These are phyloP conservation scores for Podospora bellae-mahoneyi DNA, from an alignment of 495 filamentous ascomycete genomes.

Conservation along the genomic window DNA sequence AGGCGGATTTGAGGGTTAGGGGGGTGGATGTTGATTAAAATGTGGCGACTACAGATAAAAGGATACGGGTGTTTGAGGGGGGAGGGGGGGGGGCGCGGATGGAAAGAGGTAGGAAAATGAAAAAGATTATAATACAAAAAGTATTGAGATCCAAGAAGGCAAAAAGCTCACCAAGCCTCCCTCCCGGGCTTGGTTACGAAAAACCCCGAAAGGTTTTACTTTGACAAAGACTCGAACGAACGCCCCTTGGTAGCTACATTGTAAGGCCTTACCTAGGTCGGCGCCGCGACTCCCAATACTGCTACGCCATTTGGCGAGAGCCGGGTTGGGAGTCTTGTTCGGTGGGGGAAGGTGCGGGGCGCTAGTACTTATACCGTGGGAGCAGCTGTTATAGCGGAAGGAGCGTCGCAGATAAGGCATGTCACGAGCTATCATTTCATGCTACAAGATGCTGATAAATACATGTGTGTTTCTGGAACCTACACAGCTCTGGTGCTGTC, in stretches of 20 bases:
- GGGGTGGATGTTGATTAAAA: constrained; percentile 68
- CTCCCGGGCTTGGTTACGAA: neutral
- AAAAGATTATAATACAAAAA: no score
- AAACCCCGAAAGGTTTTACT: neutral
- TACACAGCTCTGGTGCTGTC: neutral
- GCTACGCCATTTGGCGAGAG: neutral
- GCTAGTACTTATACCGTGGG: neutral
- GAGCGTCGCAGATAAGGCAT: neutral
- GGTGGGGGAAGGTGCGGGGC: neutral
- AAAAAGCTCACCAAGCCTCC: neutral
- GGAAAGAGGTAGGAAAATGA: no score
- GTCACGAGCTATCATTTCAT: neutral
- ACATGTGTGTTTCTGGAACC: neutral
- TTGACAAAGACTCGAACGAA: neutral
- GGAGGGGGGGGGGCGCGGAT: no score
- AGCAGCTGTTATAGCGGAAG: no score
- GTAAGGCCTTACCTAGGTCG: neutral
- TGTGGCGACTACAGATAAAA: no score
- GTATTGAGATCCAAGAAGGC: neutral
- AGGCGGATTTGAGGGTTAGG: constrained; percentile 60
- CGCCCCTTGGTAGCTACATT: neutral
- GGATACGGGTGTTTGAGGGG: no score
- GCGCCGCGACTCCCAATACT: neutral
- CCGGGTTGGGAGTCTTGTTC: no score
- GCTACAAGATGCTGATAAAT: neutral